Base-by-base conservation (phyloP, 2,329 filamentous ascomycete genomes). In the Eutypa lata region DNA sequence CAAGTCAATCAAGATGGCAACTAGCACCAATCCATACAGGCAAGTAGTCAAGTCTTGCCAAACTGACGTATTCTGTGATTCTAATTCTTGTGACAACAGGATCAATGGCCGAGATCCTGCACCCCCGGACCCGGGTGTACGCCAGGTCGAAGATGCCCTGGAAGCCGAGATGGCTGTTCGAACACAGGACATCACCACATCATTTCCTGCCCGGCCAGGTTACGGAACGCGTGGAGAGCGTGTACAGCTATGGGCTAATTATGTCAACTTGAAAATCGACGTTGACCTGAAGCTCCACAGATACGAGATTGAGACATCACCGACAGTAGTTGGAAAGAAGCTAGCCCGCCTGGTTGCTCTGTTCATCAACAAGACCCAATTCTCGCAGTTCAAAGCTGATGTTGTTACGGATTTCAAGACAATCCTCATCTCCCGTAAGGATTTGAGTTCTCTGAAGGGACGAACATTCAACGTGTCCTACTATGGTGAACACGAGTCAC, bases 351-450 rank as follows among this genome's bases (percentile, higher is more conserved):
- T 31, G 5, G 26, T 31, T 5, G 26, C 5, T 10, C 26, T 31
- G 6, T 31, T 31, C 10, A 31, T 31, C 26, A 31, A 31, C 26
- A 10, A 10, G 10, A 10, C 5, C 5, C 26, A 31, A 31, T 6
- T 31, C 6, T 5, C 26, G 5, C 6, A 31, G 5, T 31, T 31
- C 26, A 31, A 10, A 31, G 6, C 6, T 6, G 26, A 66, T 46
- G 50, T 71, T 4, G 66, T 66, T 11, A 69, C 66, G 2, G 71
- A 72, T 50, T 72, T 71, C 57, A 64, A 54, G 51, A 62, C 65
- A 1, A 69, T 61, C 0, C 51, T 73, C 2, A 59, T 73, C 28
- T 60, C 68, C 5, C 61, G 58, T 2, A 52, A 42, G 11, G 54
- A 60, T 21, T 49, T 72, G 10, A 10, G 26, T 10, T 5, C 26